Conservation (phyloP, 2,329 filamentous ascomycete species). For the Colletotrichum sidae region DNA sequence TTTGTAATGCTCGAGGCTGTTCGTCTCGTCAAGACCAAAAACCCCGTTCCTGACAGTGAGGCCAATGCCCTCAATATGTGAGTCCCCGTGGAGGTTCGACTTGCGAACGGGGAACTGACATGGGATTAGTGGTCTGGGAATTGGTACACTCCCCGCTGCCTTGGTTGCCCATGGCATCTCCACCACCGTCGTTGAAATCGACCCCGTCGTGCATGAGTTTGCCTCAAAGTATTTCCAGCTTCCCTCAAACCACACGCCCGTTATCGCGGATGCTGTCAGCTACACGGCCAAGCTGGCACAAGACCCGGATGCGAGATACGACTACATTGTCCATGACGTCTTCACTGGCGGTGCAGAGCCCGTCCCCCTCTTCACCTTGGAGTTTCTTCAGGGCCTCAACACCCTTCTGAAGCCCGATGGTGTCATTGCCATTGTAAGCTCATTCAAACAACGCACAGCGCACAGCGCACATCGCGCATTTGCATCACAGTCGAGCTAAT, state of each 20-base stretch:
- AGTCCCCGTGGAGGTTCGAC: slow-evolving; percentile 47
- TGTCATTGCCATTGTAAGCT: slow-evolving; percentile 85
- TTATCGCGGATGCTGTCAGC: slow-evolving; percentile 84
- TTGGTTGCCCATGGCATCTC: slow-evolving; percentile 88
- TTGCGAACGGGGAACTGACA: slow-evolving; percentile 38
- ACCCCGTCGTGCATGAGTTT: slow-evolving; percentile 87
- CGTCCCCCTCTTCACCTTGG: slow-evolving; percentile 84
- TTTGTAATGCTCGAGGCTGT: slow-evolving; percentile 96
- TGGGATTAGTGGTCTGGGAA: slow-evolving; percentile 79
- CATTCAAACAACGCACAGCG: neutral
- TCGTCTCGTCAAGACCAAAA: slow-evolving; percentile 75
- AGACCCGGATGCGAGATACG: slow-evolving; percentile 66
- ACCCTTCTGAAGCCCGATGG: slow-evolving; percentile 81
- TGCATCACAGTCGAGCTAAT: slow-evolving; percentile 34
- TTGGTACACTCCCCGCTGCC: slow-evolving; percentile 90
- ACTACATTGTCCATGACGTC: slow-evolving; percentile 97
- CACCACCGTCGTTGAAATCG: slow-evolving; percentile 95
- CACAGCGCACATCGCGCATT: neutral
- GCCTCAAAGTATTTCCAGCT: slow-evolving; percentile 86
- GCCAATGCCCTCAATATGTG: slow-evolving; percentile 89
- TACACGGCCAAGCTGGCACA: slow-evolving; percentile 66
- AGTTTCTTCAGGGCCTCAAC: slow-evolving; percentile 81
- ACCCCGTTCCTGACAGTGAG: slow-evolving; percentile 67
- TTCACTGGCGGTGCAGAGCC: slow-evolving; percentile 97
- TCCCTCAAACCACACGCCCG: slow-evolving; percentile 79